Evolutionary conservation across 306 rosid species (phyloP).

Genomic region (Medicago lupulina): DNA sequence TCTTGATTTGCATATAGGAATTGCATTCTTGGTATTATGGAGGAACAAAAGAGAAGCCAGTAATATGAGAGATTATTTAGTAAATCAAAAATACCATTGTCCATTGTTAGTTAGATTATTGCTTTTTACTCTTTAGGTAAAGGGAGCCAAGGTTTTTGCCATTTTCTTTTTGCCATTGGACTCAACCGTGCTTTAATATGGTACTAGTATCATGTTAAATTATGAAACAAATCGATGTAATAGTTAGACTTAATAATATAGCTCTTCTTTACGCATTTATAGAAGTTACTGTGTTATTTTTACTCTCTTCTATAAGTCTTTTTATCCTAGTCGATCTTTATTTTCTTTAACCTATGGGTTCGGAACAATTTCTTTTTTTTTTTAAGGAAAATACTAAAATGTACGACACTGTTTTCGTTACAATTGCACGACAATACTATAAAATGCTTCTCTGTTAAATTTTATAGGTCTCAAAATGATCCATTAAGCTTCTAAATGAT

Average conservation of each 20-base stretch:
- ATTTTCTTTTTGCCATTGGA: neutral
- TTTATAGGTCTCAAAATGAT: too few relatives aligned
- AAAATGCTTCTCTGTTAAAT: too few relatives aligned
- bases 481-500: too few relatives aligned
- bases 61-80: neutral
- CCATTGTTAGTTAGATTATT: slow-evolving; percentile 4
- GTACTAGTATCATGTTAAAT: neutral
- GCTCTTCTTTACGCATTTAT: neutral
- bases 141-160: neutral
- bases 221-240: neutral
- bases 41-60: neutral
- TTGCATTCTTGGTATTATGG: slow-evolving; percentile 44
- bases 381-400: too few relatives aligned
- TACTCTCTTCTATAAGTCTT: neutral
- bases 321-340: neutral
- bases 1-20: slow-evolving; percentile 40
- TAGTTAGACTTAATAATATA: neutral
- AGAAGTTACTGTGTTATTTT: neutral
- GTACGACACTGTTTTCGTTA: too few relatives aligned
- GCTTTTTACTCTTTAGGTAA: neutral
- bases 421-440: too few relatives aligned
- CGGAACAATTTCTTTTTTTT: too few relatives aligned
- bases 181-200: neutral
- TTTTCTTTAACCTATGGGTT: too few relatives aligned
- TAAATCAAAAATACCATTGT: neutral